Evolutionary conservation across 768 basidiomycete genomes (phyloP).

Genomic region (Kwoniella sp.): DNA sequence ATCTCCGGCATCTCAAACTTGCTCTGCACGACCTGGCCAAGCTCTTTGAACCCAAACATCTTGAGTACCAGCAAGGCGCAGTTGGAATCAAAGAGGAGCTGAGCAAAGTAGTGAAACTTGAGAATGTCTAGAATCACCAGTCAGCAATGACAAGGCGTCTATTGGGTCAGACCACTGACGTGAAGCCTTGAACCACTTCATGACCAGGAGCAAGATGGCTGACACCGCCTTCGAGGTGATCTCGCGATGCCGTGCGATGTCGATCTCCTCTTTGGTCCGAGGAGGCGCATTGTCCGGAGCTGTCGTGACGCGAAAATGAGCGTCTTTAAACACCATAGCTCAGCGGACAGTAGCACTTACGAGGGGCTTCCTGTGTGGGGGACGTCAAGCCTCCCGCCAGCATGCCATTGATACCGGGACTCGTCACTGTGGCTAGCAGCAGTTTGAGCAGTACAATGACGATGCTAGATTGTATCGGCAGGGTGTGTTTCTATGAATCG

Average conservation of each 20-base stretch:
- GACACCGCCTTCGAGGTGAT: slow-evolving; percentile 97
- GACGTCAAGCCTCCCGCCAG: slow-evolving; percentile 26
- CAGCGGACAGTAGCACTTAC: slow-evolving; percentile 20
- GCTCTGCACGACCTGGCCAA: slow-evolving; percentile 73
- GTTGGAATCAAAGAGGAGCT: slow-evolving; percentile 89
- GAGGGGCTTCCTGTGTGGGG: slow-evolving; percentile 36
- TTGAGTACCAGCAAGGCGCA: slow-evolving; percentile 88
- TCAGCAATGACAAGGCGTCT: not conserved
- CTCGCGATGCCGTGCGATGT: slow-evolving; percentile 90
- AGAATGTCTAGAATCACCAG: slow-evolving; percentile 67
- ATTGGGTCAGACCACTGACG: no score
- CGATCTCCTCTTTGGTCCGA: slow-evolving; percentile 81
- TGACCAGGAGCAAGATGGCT: slow-evolving; percentile 77
- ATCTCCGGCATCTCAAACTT: slow-evolving; percentile 65
- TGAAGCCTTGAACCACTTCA: slow-evolving; percentile 99
- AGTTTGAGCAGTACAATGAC: slow-evolving; percentile 90
- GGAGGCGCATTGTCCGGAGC: slow-evolving; percentile 54
- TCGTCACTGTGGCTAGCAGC: slow-evolving; percentile 85
- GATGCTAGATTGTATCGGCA: slow-evolving; percentile 81
- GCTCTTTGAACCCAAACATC: slow-evolving; percentile 97
- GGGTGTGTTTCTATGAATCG: slow-evolving; percentile 64
- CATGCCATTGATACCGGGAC: slow-evolving; percentile 54
- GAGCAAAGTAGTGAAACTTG: slow-evolving; percentile 98
- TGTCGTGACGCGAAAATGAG: not conserved
- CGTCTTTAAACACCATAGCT: not conserved